phyloP scores from a whole-genome alignment of 2,329 filamentous ascomycete genomes.

The Thyridium curvatum region DNA sequence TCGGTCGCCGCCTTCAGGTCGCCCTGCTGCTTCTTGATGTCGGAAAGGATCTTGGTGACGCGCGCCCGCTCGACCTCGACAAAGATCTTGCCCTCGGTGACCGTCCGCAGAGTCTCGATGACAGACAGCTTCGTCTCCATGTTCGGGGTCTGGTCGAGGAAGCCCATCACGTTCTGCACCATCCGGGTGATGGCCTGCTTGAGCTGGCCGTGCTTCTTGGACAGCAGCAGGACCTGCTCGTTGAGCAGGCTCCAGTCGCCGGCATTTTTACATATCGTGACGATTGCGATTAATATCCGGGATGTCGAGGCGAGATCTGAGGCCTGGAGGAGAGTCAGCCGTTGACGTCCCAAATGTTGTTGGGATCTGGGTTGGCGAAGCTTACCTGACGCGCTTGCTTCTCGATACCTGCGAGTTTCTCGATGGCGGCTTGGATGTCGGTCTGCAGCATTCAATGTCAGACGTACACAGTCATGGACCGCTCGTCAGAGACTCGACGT shows the following conservation, averaged over 20 bases:
- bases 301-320: constrained; percentile 96
- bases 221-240: constrained; percentile 90
- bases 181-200: constrained; percentile 99
- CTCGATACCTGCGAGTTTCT: constrained; percentile 87
- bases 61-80: constrained; percentile 97
- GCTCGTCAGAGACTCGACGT: constrained; percentile 12
- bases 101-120: constrained; percentile 91
- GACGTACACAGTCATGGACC: not conserved
- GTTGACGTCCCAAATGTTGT: constrained; percentile 5
- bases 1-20: constrained; percentile 87
- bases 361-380: constrained; percentile 8
- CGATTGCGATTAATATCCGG: constrained; percentile 77
- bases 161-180: constrained; percentile 93
- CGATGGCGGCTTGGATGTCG: constrained; percentile 80
- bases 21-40: constrained; percentile 95
- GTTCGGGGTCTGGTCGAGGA: constrained; percentile 79
- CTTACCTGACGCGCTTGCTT: constrained; percentile 94
- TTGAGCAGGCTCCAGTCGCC: constrained; percentile 93
- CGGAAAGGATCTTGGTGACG: constrained; percentile 87
- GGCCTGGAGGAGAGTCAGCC: constrained; percentile 46
- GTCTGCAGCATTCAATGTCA: constrained; percentile 35
- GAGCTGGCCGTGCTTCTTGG: constrained; percentile 99
- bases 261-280: constrained; percentile 88
- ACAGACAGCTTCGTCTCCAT: constrained; percentile 84
- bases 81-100: constrained; percentile 99